A percentile compares a stretch with the other conserved stretches of the same genome.
These are phyloP conservation scores for Thoreauomyces humboldtii DNA, from an alignment of 192 early-diverging fungal species.

Conservation along the genomic window DNA sequence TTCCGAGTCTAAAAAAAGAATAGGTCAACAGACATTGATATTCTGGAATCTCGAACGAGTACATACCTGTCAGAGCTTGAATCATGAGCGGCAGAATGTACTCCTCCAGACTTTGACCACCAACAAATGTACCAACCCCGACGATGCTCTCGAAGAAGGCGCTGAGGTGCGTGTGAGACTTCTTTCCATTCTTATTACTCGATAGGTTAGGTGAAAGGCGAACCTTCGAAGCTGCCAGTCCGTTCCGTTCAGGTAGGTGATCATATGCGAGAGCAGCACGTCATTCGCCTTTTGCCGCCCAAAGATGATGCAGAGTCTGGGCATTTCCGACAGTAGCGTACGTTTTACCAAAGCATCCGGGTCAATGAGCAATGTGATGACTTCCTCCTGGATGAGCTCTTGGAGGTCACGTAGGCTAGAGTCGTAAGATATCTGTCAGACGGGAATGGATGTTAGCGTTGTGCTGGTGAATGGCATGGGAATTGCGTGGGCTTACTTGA, in stretches of 20 bases:
- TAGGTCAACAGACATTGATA: neutral
- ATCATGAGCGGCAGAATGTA: constrained; percentile 93
- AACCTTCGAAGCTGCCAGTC: constrained; percentile 92
- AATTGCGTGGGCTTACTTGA: no score
- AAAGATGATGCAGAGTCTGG: constrained; percentile 79
- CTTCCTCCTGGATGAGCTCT: constrained; percentile 76
- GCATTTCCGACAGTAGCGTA: constrained; percentile 77
- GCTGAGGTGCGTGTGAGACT: no score
- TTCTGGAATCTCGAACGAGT: neutral
- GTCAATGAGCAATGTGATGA: constrained; percentile 78
- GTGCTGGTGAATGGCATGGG: neutral
- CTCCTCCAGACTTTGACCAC: constrained; percentile 80
- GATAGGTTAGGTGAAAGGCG: no score
- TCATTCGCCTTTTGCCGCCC: constrained; percentile 80
- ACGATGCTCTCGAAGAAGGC: constrained; percentile 94
- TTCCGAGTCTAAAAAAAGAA: constrained; percentile 66
- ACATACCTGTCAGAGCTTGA: constrained; percentile 69
- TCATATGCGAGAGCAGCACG: constrained; percentile 84
- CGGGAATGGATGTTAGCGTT: constrained; percentile 17
- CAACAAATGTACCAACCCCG: constrained; percentile 85
- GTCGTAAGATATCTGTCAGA: constrained; percentile 71
- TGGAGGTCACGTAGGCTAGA: constrained; percentile 71
- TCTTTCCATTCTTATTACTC: no score
- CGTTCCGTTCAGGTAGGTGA: constrained; percentile 93
- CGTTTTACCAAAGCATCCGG: constrained; percentile 76